Base-by-base conservation (phyloP, 345 rosid genomes). In the Salix viminalis region DNA sequence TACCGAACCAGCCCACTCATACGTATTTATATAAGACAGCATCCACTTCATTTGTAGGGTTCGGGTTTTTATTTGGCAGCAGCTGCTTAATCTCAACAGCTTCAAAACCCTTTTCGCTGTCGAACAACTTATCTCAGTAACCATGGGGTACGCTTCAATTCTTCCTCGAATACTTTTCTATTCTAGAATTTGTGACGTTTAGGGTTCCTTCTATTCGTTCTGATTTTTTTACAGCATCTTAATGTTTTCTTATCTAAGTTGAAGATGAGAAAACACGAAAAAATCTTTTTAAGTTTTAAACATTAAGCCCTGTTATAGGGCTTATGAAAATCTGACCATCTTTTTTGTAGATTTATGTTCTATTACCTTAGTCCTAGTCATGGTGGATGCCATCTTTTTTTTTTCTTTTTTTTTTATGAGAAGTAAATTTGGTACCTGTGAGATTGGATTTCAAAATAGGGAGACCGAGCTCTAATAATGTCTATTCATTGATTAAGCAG, bases 121-220 rank as follows among this genome's bases (percentile, higher is more conserved):
- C 79, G 37, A 69, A 61, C 61, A 21, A 24, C 52, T 16, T 19
- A 4, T 11, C 58, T 48, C 70, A 32, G 66, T 44, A 50, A 37
- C 19, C 71, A 77, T 77, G 80, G 80, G 80, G 80, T 77, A 61
- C 14, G 70, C 7, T 32, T n/a, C 4, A 15, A 60, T 9, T 42
- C 41, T 28, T 41, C 2, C 18, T 14, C 52, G 52, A 46, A 46
- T 46, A 16, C 62, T n/a, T n/a, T n/a, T 1, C 14, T 58, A 26
- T 9, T 9, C 26, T 58, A n/a, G 62, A 58, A n/a, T 9, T 11
- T 58, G 0, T 9, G 15, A 58, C 23, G 28, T 7, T 69, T 48
- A 41, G 2, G 36, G 34, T 28, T 30, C 61, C 2, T 28, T 28
- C 39, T 6, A 30, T 65, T 2, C 1, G 68, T 65, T 13, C 14